Percentiles rank a stretch among this genome's conserved stretches.
Evolutionary conservation across 2,329 filamentous ascomycete genomes (phyloP).

Genomic region (Dothideomycetes sp.): DNA sequence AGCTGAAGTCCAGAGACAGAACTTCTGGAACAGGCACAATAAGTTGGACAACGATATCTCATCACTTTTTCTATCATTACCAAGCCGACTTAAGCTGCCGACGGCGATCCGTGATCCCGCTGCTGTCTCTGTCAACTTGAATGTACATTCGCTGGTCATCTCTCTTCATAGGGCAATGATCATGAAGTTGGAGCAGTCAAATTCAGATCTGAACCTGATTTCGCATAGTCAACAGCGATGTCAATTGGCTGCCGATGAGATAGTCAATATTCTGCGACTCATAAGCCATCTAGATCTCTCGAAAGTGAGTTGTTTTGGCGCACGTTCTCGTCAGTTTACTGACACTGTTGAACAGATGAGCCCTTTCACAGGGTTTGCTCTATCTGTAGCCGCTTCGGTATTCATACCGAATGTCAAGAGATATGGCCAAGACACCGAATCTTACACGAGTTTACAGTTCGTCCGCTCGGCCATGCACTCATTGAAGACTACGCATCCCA

Average conservation of each 20-base stretch:
- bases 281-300: constrained; percentile 82
- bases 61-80: constrained; percentile 73
- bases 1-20: constrained; percentile 52
- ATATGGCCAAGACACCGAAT: constrained; percentile 68
- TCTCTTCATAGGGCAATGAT: not conserved
- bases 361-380: constrained; percentile 86
- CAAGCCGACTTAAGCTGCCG: constrained; percentile 68
- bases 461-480: constrained; percentile 83
- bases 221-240: not conserved
- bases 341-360: constrained; percentile 58
- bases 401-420: constrained; percentile 96
- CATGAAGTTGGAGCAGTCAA: not conserved
- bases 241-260: not conserved
- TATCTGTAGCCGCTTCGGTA: constrained; percentile 90
- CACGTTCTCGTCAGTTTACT: no score
- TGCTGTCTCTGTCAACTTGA: constrained; percentile 68
- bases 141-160: not conserved
- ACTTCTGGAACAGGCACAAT: constrained; percentile 95
- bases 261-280: constrained; percentile 57
- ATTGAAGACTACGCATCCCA: constrained; percentile 73
- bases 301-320: constrained; percentile 47
- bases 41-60: constrained; percentile 81
- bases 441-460: constrained; percentile 74
- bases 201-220: not conserved
- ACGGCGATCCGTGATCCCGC: constrained; percentile 69